Base-by-base conservation (phyloP, 306 rosid species). In the Citrullus mucosospermus region DNA sequence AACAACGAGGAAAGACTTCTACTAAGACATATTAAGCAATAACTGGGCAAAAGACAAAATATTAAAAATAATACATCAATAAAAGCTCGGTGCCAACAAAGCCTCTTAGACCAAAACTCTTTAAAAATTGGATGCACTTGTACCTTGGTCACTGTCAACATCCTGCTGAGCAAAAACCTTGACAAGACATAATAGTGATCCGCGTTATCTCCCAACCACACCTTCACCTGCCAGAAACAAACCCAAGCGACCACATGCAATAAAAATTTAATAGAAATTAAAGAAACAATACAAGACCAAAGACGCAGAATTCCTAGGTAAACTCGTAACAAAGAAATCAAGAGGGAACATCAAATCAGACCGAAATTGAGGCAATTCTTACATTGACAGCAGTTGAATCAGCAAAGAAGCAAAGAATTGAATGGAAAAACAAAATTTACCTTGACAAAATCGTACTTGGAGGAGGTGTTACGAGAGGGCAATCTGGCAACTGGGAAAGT, bases 361-460 rank as follows among this genome's bases (percentile, higher is more conserved):
- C 22, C 39, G 12, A 51, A 71, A 71, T 71, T 71, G 77, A 50
- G 25, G 16, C 38, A 50, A 48, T 72, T 72, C 43, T 14, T 48
- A 8, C 69, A 44, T 4, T 16, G 17, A 25, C 18, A 30, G 16
- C 39, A 58, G 5, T 16, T 3, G n/a, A 50, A 6, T 69, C 14
- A 28, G 18, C 39, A 58, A 16, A 75, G 7, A 75, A 36, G 16
- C 15, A 56, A 6, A 44, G 44, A 41, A n/a, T 8, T 39, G 34
- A 50, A 83, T 12, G 54, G 54, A 63, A 39, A 17, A 55, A 17
- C 15, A 18, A 82, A 30, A 56, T 51, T 38, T 22, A 88, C 98
- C 97, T 95, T 91, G 76, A 95, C 96, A 80, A 91, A 95, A 88
- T 95, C 98, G 78, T 95, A 92, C 84, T 95, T 95, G 92, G 97